Evolutionary conservation across 306 rosid genomes (phyloP), one percentile per base, ranked within the genome.

Genomic region (Lotus japonicus): DNA sequence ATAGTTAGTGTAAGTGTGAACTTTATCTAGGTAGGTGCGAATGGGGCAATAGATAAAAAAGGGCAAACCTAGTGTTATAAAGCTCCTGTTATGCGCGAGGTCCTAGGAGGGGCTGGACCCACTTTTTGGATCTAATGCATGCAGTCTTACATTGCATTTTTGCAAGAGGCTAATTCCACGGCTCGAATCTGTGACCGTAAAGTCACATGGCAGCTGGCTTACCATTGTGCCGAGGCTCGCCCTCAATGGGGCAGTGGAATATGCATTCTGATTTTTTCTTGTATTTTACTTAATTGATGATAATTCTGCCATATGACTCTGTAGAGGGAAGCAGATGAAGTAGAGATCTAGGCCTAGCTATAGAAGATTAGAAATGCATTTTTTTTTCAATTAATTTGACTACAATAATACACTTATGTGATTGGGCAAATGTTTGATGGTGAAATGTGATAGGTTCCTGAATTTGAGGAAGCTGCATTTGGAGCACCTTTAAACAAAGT

Each of bases 391-490:
- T 38, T 36, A 9, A 13, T 26, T 43, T 63, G 45, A 11, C 21
- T 46, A 15, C 28, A 63, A 35, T 28, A 16, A 3, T 56, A 35
- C 64, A 38, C 41, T 54, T 69, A 66, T 74, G 39, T 58, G 46
- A 41, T 52, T 58, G 58, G 42, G 54, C 39, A 11, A 16, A 64
- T 78, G 38, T 79, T 62, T 71, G 68, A 79, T 64, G 59, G 44
- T 70, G 68, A 39, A 74, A 48, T 77, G 19, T 48, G 72, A 62
- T 74, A 94, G 98, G 98, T 94, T 74, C 95, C 95, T 6, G 98
- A 94, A 66, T 94, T 94, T 82, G 96, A 94, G 83, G 98, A 90
- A 78, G 91, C 95, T 81, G 98, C 98, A 1, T 94, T 90, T 81
- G 53, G 44, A 83, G 92, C 98, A 54, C 87, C 98, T 54, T 68